Evolutionary conservation across 2,329 filamentous ascomycete species (phyloP), one percentile per base, ranked within the genome.

Genomic region (Ophiosphaerella korrae): DNA sequence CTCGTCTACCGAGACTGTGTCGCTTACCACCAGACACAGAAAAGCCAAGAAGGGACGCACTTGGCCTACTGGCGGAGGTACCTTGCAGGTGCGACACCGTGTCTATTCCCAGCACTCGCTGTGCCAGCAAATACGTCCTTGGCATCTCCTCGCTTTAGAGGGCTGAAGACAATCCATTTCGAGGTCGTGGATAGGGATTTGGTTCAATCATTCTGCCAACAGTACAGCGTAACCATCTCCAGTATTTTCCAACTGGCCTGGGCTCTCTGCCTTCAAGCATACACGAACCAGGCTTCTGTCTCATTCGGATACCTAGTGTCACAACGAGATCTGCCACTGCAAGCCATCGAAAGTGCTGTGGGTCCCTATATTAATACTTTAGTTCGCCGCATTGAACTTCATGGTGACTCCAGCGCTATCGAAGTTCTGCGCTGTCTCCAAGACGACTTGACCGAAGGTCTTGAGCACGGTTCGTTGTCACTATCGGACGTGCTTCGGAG

Each of bases 211-310:
- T 53, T 66, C 55, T 80, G 77, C 46, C 67, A 75, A 16, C 53
- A 62, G 12, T 60, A 68, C 38, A 73, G 72, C 3, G 62, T 80
- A 12, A 80, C 78, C 1, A 42, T 80, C 2, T 72, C 78, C 8
- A 80, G 78, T 52, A 71, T 72, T 0, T 53, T 73, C 39, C 66
- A 66, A 26, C 55, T 64, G 1, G 69, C 69, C 1, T 74, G 72
- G 72, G 68, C 58, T 0, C 33, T 70, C 31, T 56, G 63, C 3
- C 52, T 74, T 21, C 53, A 48, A 2, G 51, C 35, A 23, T 72
- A 67, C 42, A 69, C 64, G 3, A 62, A 57, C 2, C 54, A 52
- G 3, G 24, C 47, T 12, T 18, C 71, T 7, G 60, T 69, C 11
- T 73, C 65, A 41, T 79, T 80, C 53, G 75, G 73, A 11, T 77